Base-by-base conservation (phyloP, 2,329 filamentous ascomycete species). In the Blastomyces parvus region DNA sequence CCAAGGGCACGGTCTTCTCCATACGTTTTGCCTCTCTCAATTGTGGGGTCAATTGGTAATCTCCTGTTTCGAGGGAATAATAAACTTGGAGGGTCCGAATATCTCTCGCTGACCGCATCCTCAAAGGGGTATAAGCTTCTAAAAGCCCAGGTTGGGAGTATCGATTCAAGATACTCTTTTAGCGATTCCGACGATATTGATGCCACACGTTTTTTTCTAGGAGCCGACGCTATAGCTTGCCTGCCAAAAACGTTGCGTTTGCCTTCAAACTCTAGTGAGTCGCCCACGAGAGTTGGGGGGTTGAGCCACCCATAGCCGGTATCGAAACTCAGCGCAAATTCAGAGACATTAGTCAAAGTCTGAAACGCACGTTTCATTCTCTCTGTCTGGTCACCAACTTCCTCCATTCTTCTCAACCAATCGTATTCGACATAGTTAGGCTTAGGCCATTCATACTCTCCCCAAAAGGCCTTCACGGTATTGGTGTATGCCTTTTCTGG, bases 271-370 rank as follows among this genome's bases (percentile, higher is more conserved):
- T 82, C 76, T 6, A 77, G 76, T 56, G 80, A 80, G 25, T 77
- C 73, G 48, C 81, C 74, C 0, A 80, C 82, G 22, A 80, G 74
- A 70, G 88, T 86, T 1, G 86, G 84, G 0, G 86, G 86, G 57
- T 77, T 77, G 13, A 90, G 79, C 79, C 86, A 89, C 13, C 88
- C 88, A 46, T 89, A 78, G 11, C 87, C 86, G 63, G 82, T 86
- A 69, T 88, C 85, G 50, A 88, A 80, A 22, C 84, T 88, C 3
- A 90, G 74, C 0, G 84, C 87, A n/a, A 90, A 79, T 65, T 88
- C 85, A 44, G 77, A 79, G 2, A 87, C 82, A 9, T 80, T 78
- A 1, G 71, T 74, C 1, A 89, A 78, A 61, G 81, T 82, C 13
- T 78, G 77, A 63, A 90, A 81, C 2, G 86, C 85, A 42, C 80